Conservation (phyloP, 2,329 filamentous ascomycete genomes). For the Parascedosporium putredinis region DNA sequence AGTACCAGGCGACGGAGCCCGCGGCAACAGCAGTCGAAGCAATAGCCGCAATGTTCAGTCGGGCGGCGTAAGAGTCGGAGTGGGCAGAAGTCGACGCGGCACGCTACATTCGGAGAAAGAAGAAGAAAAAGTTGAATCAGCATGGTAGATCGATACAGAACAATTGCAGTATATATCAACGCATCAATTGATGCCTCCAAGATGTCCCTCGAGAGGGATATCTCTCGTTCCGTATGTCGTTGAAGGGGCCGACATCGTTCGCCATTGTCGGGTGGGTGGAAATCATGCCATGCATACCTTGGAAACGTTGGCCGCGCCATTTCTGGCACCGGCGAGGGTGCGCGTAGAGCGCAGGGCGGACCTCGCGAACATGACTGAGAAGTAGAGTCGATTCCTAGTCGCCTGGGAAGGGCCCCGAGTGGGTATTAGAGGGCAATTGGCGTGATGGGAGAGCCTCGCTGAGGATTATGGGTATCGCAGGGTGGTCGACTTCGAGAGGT, state of each 20-base stretch:
- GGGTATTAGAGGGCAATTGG: slow-evolving; percentile 7
- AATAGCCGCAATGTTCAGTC: slow-evolving; percentile 76
- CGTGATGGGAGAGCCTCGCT: slow-evolving; percentile 3
- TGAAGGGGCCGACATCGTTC: slow-evolving; percentile 2
- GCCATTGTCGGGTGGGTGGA: slow-evolving; percentile 6
- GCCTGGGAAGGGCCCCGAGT: slow-evolving; percentile 6
- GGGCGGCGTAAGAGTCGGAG: slow-evolving; percentile 61
- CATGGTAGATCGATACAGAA: not conserved
- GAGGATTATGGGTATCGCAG: slow-evolving; percentile 3
- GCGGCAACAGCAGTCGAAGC: slow-evolving; percentile 79
- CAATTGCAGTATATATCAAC: slow-evolving; percentile 8
- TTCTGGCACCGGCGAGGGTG: slow-evolving; percentile 68
- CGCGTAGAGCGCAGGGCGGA: slow-evolving; percentile 83
- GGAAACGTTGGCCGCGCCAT: slow-evolving; percentile 59
- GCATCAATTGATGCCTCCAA: slow-evolving; percentile 1
- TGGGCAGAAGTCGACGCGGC: slow-evolving; percentile 64
- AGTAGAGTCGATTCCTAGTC: slow-evolving; percentile 9
- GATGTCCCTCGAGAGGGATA: not conserved
- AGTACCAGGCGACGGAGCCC: slow-evolving; percentile 93
- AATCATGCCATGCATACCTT: slow-evolving; percentile 45
- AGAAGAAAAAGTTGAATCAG: slow-evolving; percentile 12
- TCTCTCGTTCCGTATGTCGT: not conserved
- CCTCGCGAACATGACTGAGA: slow-evolving; percentile 79
- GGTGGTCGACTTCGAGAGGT: slow-evolving; percentile 7
- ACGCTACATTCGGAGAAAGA: slow-evolving; percentile 33